These are phyloP conservation scores for Sphaerostilbella broomeana DNA, from an alignment of 2,329 filamentous ascomycete genomes.

Conservation along the genomic window DNA sequence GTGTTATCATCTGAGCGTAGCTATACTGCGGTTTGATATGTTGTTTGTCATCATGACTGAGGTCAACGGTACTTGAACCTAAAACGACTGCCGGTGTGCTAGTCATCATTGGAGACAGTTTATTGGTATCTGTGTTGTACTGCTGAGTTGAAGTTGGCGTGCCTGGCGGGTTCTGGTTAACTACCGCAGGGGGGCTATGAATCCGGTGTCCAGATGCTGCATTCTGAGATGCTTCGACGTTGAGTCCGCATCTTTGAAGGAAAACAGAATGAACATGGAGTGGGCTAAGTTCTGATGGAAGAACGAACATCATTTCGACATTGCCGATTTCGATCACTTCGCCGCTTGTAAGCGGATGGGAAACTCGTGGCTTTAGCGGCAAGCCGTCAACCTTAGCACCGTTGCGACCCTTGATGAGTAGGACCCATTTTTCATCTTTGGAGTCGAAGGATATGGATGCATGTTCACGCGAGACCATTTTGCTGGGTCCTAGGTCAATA, in stretches of 20 bases:
- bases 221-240: conserved; percentile 24
- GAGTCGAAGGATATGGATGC: conserved; percentile 67
- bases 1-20: conserved; percentile 94
- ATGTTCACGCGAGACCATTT: conserved; percentile 72
- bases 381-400: conserved; percentile 77
- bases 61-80: conserved; percentile 55
- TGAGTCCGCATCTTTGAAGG: conserved; percentile 59
- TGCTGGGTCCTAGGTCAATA: conserved; percentile 82
- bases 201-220: conserved; percentile 33
- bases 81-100: conserved; percentile 33
- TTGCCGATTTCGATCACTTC: conserved; percentile 87
- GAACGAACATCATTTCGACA: conserved; percentile 97
- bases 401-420: conserved; percentile 85
- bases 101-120: conserved; percentile 27
- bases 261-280: conserved; percentile 64
- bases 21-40: conserved; percentile 94
- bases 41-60: conserved; percentile 75
- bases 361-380: conserved; percentile 59
- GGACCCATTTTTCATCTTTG: conserved; percentile 68
- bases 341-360: conserved; percentile 68
- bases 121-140: conserved; percentile 15
- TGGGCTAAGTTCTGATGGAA: conserved; percentile 65
- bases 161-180: conserved; percentile 53
- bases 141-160: conserved; percentile 48
- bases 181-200: conserved; percentile 52